phyloP scores from a whole-genome alignment of 331 rosid genomes.

The Cucumis variabilis region DNA sequence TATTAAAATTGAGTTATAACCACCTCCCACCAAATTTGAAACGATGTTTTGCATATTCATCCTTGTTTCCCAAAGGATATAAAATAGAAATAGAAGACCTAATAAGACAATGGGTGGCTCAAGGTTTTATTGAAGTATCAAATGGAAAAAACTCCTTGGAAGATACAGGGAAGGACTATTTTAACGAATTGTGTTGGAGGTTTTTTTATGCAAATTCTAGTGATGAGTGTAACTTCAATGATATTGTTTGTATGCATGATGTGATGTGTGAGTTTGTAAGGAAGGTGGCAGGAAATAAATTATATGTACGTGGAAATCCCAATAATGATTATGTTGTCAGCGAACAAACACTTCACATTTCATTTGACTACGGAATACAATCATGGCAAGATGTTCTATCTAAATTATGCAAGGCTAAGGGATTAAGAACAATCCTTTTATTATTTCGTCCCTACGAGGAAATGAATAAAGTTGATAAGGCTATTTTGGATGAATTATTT shows the following conservation, averaged over 20 bases:
- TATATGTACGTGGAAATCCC: neutral
- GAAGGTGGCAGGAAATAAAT: neutral
- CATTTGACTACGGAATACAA: neutral
- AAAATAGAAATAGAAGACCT: neutral
- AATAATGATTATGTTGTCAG: neutral
- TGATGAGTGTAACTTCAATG: neutral
- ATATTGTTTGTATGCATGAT: neutral
- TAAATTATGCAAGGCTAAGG: neutral
- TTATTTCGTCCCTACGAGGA: neutral
- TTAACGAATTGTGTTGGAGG: slow-evolving; percentile 21
- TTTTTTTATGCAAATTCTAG: neutral
- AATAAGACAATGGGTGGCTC: neutral
- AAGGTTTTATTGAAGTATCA: neutral
- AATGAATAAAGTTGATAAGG: neutral
- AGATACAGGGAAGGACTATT: slow-evolving; percentile 11
- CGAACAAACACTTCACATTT: neutral
- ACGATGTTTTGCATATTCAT: slow-evolving; percentile 17
- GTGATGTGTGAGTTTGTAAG: neutral
- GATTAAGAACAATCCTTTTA: slow-evolving; percentile 8
- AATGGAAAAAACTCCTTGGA: neutral
- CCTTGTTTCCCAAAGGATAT: slow-evolving; percentile 14
- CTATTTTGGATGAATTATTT: neutral
- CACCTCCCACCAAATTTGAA: slow-evolving; percentile 13
- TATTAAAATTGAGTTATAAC: slow-evolving; percentile 20
- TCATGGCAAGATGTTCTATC: neutral